Evolutionary conservation across 108 stramenopile genomes (phyloP).

Genomic region (Skeletonema menzelii): DNA sequence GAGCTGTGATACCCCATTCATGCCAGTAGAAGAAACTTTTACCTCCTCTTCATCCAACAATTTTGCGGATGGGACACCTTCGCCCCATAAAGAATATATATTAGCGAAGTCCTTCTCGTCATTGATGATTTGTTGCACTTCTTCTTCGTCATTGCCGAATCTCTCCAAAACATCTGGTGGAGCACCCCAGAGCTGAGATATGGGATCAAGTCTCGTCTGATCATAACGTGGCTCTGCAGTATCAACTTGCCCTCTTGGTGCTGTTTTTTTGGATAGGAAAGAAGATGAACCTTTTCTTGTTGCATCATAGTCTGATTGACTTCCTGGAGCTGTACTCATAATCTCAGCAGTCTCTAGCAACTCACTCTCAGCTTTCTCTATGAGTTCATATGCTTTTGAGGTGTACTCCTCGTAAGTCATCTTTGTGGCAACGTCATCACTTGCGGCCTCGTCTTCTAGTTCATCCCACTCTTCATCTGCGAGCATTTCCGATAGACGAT

Average conservation of each 20-base stretch:
- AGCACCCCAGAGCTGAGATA: slow-evolving; percentile 62
- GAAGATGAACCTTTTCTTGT: not conserved
- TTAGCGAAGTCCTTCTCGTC: slow-evolving; percentile 44
- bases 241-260: slow-evolving; percentile 3
- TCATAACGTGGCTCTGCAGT: slow-evolving; percentile 41
- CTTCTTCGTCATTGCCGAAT: slow-evolving; percentile 23
- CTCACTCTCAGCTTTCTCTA: slow-evolving; percentile 48
- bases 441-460: slow-evolving; percentile 10
- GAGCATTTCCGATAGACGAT: slow-evolving; percentile 54
- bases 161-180: slow-evolving; percentile 44
- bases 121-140: slow-evolving; percentile 23
- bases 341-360: slow-evolving; percentile 55
- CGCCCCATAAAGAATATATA: slow-evolving; percentile 55
- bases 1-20: slow-evolving; percentile 43
- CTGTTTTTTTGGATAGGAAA: not conserved
- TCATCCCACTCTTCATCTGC: slow-evolving; percentile 62
- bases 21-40: not conserved
- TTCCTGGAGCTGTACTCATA: slow-evolving; percentile 47
- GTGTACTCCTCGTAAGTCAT: slow-evolving; percentile 55
- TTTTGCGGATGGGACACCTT: slow-evolving; percentile 13
- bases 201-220: slow-evolving; percentile 57
- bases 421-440: not conserved
- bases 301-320: slow-evolving; percentile 42
- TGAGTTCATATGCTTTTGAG: slow-evolving; percentile 41
- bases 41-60: slow-evolving; percentile 21